Percentiles rank a stretch among this genome's conserved stretches.
Evolutionary conservation across 2,329 filamentous ascomycete genomes (phyloP).

Genomic region (Pseudogymnoascus pannorum): DNA sequence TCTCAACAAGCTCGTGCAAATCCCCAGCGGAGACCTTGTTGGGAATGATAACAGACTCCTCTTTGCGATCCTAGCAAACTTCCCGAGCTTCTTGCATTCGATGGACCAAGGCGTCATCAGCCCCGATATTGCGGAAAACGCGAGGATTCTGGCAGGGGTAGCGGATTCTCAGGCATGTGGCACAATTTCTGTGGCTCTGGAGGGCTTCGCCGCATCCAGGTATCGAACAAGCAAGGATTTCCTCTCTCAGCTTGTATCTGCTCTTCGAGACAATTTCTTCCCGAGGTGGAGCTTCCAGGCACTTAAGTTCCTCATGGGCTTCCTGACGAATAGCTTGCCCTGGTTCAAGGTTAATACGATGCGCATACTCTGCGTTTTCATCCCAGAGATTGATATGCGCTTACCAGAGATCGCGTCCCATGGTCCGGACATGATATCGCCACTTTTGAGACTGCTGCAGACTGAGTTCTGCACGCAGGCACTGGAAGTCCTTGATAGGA

Average conservation of each 20-base stretch:
- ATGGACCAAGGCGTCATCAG: constrained; percentile 60
- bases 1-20: constrained; percentile 67
- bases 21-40: constrained; percentile 73
- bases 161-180: constrained; percentile 65
- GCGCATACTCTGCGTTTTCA: constrained; percentile 75
- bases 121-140: constrained; percentile 51
- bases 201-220: constrained; percentile 59
- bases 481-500: constrained; percentile 83
- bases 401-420: constrained; percentile 84
- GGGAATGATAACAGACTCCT: constrained; percentile 77
- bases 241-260: constrained; percentile 62
- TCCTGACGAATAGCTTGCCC: constrained; percentile 78
- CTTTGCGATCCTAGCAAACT: constrained; percentile 83
- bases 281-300: constrained; percentile 76
- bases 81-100: constrained; percentile 74
- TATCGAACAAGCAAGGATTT: constrained; percentile 69
- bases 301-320: constrained; percentile 82
- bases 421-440: constrained; percentile 91
- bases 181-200: constrained; percentile 60
- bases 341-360: constrained; percentile 94
- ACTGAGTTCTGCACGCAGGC: constrained; percentile 93
- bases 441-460: constrained; percentile 78
- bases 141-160: constrained; percentile 61
- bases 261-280: constrained; percentile 71
- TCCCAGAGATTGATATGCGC: constrained; percentile 88